A percentile compares a stretch with the other conserved stretches of the same genome.
These are phyloP conservation scores for Diaporthe ampelina DNA, from an alignment of 2,329 filamentous ascomycete genomes.

Conservation along the genomic window DNA sequence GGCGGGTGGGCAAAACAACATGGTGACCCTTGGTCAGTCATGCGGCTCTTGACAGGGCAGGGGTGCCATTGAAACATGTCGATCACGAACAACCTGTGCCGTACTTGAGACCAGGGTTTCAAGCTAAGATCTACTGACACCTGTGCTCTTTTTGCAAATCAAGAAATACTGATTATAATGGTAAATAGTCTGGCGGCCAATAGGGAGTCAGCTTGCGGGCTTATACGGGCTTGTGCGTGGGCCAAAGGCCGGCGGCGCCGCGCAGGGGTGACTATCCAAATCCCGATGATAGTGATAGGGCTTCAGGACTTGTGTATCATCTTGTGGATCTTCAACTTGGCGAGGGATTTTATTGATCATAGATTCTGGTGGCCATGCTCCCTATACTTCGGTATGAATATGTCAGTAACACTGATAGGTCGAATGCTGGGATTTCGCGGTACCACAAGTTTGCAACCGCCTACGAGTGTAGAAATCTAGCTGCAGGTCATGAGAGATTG, in stretches of 20 bases:
- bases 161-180: not conserved
- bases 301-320: not conserved
- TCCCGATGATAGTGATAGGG: not conserved
- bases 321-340: not conserved
- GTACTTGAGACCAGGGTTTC: constrained; percentile 29
- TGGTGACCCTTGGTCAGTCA: constrained; percentile 20
- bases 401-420: no score
- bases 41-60: constrained; percentile 25
- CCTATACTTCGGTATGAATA: not conserved
- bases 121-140: constrained; percentile 23
- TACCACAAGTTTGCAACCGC: not conserved
- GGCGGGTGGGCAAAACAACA: not conserved
- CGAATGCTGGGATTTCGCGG: no score
- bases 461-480: no score
- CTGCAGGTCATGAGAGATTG: no score
- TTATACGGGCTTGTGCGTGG: not conserved
- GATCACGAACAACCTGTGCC: constrained; percentile 17
- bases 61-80: constrained; percentile 20
- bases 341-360: not conserved
- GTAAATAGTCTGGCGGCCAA: not conserved
- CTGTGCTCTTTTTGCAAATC: not conserved
- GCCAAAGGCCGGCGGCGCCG: not conserved
- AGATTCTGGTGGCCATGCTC: no score
- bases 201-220: not conserved
- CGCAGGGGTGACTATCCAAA: not conserved